Evolutionary conservation across 2,329 filamentous ascomycete genomes (phyloP).

Genomic region (Stagonosporopsis tanaceti): DNA sequence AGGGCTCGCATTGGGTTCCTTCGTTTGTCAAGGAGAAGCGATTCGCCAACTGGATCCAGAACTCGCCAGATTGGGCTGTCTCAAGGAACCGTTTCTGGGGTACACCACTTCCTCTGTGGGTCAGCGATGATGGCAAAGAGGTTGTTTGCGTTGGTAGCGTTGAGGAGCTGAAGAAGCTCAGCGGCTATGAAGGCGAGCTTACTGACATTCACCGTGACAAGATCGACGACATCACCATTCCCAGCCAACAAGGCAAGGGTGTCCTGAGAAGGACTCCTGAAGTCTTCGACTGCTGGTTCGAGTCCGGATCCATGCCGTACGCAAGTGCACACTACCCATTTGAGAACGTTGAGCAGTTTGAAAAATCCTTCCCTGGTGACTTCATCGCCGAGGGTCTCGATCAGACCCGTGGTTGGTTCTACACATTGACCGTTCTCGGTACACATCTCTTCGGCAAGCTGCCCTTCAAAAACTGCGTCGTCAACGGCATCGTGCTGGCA

Average conservation of each 20-base stretch:
- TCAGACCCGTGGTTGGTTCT: conserved; percentile 97
- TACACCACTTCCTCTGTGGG: conserved; percentile 90
- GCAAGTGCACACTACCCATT: conserved; percentile 92
- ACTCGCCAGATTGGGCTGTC: conserved; percentile 94
- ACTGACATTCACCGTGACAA: conserved; percentile 91
- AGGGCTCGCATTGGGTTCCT: conserved; percentile 91
- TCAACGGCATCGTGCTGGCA: conserved; percentile 91
- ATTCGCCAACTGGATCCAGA: conserved; percentile 89
- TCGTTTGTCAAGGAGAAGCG: conserved; percentile 88
- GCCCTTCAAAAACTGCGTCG: conserved; percentile 95
- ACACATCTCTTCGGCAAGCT: conserved; percentile 85
- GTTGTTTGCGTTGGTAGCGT: conserved; percentile 86
- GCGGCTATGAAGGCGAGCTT: conserved; percentile 83
- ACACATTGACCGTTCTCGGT: conserved; percentile 87
- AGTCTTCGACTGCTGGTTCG: conserved; percentile 97
- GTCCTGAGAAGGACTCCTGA: conserved; percentile 81
- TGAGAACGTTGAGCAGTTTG: conserved; percentile 82
- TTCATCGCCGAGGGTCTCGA: conserved; percentile 95
- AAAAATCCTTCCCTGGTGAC: conserved; percentile 84
- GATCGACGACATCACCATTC: conserved; percentile 93
- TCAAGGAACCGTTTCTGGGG: conserved; percentile 96
- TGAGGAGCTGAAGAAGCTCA: conserved; percentile 82
- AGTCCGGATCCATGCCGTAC: conserved; percentile 96
- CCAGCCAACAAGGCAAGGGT: conserved; percentile 86
- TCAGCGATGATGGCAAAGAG: conserved; percentile 87